Conservation (phyloP, 2,329 filamentous ascomycete species). For the Exophiala lecanii-corni region DNA sequence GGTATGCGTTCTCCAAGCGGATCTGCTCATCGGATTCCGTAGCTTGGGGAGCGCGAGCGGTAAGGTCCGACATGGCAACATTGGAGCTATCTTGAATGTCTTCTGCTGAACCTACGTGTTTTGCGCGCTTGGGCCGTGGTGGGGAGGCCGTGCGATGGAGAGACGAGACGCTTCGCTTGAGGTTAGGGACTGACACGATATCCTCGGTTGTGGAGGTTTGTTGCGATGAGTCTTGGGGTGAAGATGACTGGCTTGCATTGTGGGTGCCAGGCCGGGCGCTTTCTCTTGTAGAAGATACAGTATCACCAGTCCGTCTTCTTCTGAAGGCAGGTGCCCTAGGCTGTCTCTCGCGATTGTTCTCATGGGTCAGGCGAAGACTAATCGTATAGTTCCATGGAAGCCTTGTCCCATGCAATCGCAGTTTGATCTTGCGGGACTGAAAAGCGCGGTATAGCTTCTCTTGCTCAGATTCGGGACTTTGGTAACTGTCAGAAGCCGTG, state of each 20-base stretch:
- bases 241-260: constrained; percentile 8
- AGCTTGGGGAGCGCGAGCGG: not conserved
- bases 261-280: constrained; percentile 1
- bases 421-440: constrained; percentile 51
- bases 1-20: constrained; percentile 60
- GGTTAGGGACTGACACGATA: not conserved
- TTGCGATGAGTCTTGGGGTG: not conserved
- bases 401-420: constrained; percentile 51
- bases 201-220: not conserved
- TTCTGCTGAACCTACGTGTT: not conserved
- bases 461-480: constrained; percentile 29
- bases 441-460: constrained; percentile 51
- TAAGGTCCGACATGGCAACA: constrained; percentile 9
- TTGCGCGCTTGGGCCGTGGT: constrained; percentile 6
- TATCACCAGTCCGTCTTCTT: constrained; percentile 25
- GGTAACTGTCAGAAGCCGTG: not conserved
- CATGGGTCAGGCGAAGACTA: constrained; percentile 48
- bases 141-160: constrained; percentile 20
- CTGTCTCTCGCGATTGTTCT: constrained; percentile 37
- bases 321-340: constrained; percentile 26
- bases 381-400: constrained; percentile 53
- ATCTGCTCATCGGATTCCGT: constrained; percentile 37
- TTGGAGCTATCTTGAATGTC: not conserved
- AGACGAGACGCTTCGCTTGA: constrained; percentile 17
- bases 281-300: constrained; percentile 18